phyloP scores from a whole-genome alignment of 306 rosid genomes.

The Cicer yamashitae region DNA sequence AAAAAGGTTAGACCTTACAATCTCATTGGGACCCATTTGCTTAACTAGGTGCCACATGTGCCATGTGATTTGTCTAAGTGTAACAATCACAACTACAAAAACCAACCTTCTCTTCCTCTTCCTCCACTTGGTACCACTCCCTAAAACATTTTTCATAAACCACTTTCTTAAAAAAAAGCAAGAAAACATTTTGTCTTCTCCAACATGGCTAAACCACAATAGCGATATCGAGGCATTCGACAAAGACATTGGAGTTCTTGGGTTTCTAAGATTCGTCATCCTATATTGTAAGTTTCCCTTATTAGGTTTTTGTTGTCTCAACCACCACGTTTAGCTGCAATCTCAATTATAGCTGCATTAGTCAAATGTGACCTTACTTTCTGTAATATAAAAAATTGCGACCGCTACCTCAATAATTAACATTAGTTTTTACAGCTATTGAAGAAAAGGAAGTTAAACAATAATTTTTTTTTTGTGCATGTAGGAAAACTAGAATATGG shows the following conservation, averaged over 20 bases:
- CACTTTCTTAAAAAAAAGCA: constrained; percentile 33
- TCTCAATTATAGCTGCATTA: no score
- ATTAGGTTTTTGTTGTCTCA: no score
- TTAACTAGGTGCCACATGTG: constrained; percentile 55
- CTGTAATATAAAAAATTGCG: no score
- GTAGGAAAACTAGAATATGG: constrained; percentile 85
- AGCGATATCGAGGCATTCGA: constrained; percentile 76
- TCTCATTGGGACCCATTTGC: constrained; percentile 48
- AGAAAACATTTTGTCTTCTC: constrained; percentile 26
- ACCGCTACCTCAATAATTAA: no score
- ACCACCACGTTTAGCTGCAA: no score
- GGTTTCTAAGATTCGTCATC: constrained; percentile 86
- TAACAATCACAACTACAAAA: constrained; percentile 57
- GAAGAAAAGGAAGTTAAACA: no score
- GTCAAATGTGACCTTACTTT: no score
- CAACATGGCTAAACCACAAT: constrained; percentile 71
- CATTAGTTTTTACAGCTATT: no score
- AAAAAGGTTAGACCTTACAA: constrained; percentile 38
- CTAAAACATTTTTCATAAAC: constrained; percentile 41
- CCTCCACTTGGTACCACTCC: constrained; percentile 16
- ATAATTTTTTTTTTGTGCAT: constrained; percentile 10
- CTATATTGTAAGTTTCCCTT: constrained; percentile 43
- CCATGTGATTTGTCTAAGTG: background rate
- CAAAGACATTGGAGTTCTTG: constrained; percentile 90
- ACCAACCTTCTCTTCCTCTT: constrained; percentile 39